A percentile compares a stretch with the other conserved stretches of the same genome.
phyloP scores from a whole-genome alignment of 2,329 filamentous ascomycete species.

The Diaporthe humulicola region DNA sequence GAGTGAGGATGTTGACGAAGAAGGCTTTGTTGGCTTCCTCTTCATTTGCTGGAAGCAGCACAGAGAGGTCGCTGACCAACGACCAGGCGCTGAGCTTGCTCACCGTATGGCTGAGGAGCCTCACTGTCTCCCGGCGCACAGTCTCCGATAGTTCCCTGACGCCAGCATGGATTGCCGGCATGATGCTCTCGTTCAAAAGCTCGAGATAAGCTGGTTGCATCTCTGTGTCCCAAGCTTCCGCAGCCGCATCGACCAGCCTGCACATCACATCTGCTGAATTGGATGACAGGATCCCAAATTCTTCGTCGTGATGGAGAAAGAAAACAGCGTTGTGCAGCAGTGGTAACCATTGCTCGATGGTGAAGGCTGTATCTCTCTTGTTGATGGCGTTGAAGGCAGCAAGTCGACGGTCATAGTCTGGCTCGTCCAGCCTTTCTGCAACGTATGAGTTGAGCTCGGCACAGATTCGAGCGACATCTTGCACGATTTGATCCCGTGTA shows the following conservation, averaged over 20 bases:
- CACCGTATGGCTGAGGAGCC: slow-evolving; percentile 84
- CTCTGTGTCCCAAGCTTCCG: slow-evolving; percentile 55
- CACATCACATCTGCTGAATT: slow-evolving; percentile 87
- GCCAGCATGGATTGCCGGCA: slow-evolving; percentile 83
- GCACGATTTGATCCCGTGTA: slow-evolving; percentile 70
- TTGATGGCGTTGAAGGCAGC: slow-evolving; percentile 82
- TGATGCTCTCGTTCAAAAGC: slow-evolving; percentile 74
- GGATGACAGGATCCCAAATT: slow-evolving; percentile 83
- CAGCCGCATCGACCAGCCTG: slow-evolving; percentile 78
- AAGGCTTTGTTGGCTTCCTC: slow-evolving; percentile 82
- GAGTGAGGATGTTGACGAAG: slow-evolving; percentile 92
- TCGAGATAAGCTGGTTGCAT: slow-evolving; percentile 64
- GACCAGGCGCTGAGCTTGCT: slow-evolving; percentile 77
- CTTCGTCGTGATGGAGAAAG: slow-evolving; percentile 87
- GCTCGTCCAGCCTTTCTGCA: slow-evolving; percentile 80
- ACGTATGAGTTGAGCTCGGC: slow-evolving; percentile 85
- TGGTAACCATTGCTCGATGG: slow-evolving; percentile 84
- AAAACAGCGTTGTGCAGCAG: slow-evolving; percentile 91
- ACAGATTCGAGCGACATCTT: slow-evolving; percentile 78
- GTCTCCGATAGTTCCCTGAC: slow-evolving; percentile 85
- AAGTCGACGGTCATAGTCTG: slow-evolving; percentile 87
- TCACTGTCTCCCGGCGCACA: slow-evolving; percentile 85
- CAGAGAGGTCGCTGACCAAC: slow-evolving; percentile 79
- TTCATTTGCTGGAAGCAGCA: slow-evolving; percentile 71
- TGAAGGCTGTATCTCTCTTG: slow-evolving; percentile 70